A percentile compares a stretch with the other conserved stretches of the same genome.
Evolutionary conservation across 2,329 filamentous ascomycete genomes (phyloP).

Genomic region (Pseudogymnoascus verrucosus): DNA sequence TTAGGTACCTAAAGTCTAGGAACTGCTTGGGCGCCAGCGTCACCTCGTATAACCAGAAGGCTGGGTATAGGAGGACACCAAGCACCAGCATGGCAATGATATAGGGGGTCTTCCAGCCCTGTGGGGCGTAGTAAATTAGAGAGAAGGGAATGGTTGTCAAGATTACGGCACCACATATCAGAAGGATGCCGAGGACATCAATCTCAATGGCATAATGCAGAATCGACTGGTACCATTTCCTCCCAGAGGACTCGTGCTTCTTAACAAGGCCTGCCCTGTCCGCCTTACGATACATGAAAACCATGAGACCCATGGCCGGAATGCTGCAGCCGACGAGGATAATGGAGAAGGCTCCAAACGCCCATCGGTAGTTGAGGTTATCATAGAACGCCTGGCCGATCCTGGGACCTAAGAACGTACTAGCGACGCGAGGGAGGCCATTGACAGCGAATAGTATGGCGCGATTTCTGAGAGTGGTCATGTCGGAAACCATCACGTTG

Average conservation of each 20-base stretch:
- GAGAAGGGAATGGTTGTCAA: slow-evolving; percentile 3
- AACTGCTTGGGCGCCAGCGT: slow-evolving; percentile 47
- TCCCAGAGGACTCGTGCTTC: not conserved
- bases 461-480: slow-evolving; percentile 36
- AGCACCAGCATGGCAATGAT: slow-evolving; percentile 46
- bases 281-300: not conserved
- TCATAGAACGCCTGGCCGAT: slow-evolving; percentile 11
- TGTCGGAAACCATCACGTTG: slow-evolving; percentile 37
- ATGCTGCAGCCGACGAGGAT: slow-evolving; percentile 1
- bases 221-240: not conserved
- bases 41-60: slow-evolving; percentile 38
- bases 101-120: slow-evolving; percentile 14
- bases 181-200: slow-evolving; percentile 1
- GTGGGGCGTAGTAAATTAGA: slow-evolving; percentile 9
- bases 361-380: slow-evolving; percentile 11
- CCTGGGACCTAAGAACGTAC: slow-evolving; percentile 34
- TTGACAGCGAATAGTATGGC: slow-evolving; percentile 36
- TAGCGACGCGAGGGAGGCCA: slow-evolving; percentile 35
- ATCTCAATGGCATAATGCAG: not conserved
- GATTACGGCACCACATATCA: not conserved
- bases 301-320: not conserved
- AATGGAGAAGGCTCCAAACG: slow-evolving; percentile 8
- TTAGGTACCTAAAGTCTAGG: slow-evolving; percentile 42
- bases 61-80: slow-evolving; percentile 29
- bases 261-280: not conserved